Base-by-base conservation (phyloP, 495 filamentous ascomycete species). In the Zalerion maritima region DNA sequence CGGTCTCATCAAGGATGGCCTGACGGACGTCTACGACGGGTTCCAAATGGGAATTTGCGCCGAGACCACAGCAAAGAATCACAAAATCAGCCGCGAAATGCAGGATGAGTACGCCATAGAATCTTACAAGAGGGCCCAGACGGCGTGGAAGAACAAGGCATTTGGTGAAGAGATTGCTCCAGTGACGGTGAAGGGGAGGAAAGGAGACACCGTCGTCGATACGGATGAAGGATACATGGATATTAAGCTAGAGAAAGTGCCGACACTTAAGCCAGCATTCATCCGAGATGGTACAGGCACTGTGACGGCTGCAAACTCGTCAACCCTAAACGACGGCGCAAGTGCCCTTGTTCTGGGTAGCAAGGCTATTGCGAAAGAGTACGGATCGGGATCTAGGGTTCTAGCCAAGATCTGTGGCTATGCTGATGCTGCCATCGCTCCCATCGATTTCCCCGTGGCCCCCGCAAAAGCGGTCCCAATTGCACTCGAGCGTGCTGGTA, bases 41-140 rank as follows among this genome's bases (percentile, higher is more conserved):
- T 76, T 94, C 45, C 87, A 94, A 49, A 97, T 97, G 89, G 89
- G 89, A 5, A 79, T 85, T 34, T 97, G 89, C 46, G 89, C 87
- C n/a, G 89, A 97, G 60, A 76, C 78, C 33, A 93, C 86, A 8
- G 87, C 82, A 3, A 89, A 87, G 63, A 87, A 91, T 38, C 67
- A 81, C 46, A 56, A 70, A 0, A 69, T 97, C 28, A 73, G 75
- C 1, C 64, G 89, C 9, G 75, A 89, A 45, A 73, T 73, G 37
- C 89, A 97, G 59, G 89, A 97, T 40, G 60, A 75, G 26, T 97
- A 89, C 47, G 83, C 89, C 7, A 83, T 94, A 40, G 67, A 69
- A 42, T 84, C 77, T 10, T 97, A 93, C 42, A 63, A 82, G 49
- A 73, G 86, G 14, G 78, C 87, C 14, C 85, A 94, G 55, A 68